Evolutionary conservation across 2,329 filamentous ascomycete genomes (phyloP), one percentile per base, ranked within the genome.

Genomic region (Endothia cerciana): DNA sequence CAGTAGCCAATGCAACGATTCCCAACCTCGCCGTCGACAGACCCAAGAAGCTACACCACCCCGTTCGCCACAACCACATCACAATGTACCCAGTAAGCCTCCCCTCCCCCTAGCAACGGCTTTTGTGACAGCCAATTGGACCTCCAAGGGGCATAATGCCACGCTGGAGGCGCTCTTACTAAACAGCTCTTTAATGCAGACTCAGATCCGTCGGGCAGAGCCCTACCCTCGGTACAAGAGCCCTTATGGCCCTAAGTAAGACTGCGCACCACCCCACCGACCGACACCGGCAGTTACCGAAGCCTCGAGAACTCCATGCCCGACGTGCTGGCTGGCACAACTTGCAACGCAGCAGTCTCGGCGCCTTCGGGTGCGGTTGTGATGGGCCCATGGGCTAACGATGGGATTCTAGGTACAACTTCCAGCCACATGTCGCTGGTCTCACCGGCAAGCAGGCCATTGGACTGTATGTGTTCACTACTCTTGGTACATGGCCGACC

Each of bases 201-300:
- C 80, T 76, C 79, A 79, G 73, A 71, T 79, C 75, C 80, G 77
- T 77, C 77, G 78, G 74, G 67, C 64, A 57, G 51, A 58, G 36
- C 38, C 61, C 69, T 75, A 71, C 69, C 75, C 77, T 57, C 70
- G 76, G 68, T 89, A 88, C 83, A 84, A 83, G 80, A 89, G 86
- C 79, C 80, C 83, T 71, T 89, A 87, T 76, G 87, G 86, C 75
- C 88, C 88, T 62, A 89, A 88, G 88, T 90, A 86, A 80, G 82
- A 79, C 76, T 13, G 76, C 68, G 40, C 53, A 22, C 60, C 25
- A 38, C 53, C 58, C 28, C 62, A n/a, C 30, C 57, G 57, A 68
- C 11, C 56, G 51, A 45, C 33, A 3, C 51, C 28, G 47, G 22
- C 15, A 47, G 40, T 47, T 45, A 4, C 33, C 70, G 65, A 58